phyloP scores from a whole-genome alignment of 805 yeast species.

The Ogataea nitratoaversa region DNA sequence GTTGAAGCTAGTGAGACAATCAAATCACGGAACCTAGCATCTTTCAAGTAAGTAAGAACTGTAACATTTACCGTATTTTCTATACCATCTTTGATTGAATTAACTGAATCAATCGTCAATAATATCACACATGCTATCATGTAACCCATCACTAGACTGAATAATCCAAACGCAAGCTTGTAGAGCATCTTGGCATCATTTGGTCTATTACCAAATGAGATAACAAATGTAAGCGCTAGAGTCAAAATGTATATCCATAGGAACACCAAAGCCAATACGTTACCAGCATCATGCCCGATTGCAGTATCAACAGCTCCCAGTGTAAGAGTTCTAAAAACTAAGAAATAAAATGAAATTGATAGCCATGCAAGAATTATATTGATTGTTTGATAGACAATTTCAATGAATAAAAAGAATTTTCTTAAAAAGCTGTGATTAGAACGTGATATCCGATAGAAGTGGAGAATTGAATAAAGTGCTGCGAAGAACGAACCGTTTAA shows the following conservation, averaged over 20 bases:
- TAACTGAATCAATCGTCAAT: constrained; percentile 54
- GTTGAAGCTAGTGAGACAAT: constrained; percentile 81
- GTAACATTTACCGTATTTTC: constrained; percentile 32
- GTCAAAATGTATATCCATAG: constrained; percentile 84
- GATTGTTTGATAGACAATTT: constrained; percentile 72
- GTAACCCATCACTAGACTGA: constrained; percentile 81
- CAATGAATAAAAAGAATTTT: constrained; percentile 67
- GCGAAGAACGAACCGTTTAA: constrained; percentile 96
- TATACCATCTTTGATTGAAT: constrained; percentile 40
- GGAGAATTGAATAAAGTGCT: constrained; percentile 77
- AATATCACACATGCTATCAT: constrained; percentile 75
- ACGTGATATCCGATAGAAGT: constrained; percentile 66
- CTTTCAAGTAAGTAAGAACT: constrained; percentile 45
- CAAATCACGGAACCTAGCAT: constrained; percentile 76
- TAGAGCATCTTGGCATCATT: constrained; percentile 79
- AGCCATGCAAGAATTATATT: constrained; percentile 84
- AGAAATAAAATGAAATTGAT: constrained; percentile 78
- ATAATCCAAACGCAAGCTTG: constrained; percentile 61
- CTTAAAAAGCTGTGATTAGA: constrained; percentile 70
- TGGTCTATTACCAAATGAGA: constrained; percentile 93
- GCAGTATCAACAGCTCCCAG: constrained; percentile 55
- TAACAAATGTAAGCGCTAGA: constrained; percentile 73
- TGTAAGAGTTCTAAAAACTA: constrained; percentile 85
- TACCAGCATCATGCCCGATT: constrained; percentile 55
- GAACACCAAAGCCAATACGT: constrained; percentile 68